Conservation (phyloP, 2,329 filamentous ascomycete species). For the Ceratocystis eucalypticola region DNA sequence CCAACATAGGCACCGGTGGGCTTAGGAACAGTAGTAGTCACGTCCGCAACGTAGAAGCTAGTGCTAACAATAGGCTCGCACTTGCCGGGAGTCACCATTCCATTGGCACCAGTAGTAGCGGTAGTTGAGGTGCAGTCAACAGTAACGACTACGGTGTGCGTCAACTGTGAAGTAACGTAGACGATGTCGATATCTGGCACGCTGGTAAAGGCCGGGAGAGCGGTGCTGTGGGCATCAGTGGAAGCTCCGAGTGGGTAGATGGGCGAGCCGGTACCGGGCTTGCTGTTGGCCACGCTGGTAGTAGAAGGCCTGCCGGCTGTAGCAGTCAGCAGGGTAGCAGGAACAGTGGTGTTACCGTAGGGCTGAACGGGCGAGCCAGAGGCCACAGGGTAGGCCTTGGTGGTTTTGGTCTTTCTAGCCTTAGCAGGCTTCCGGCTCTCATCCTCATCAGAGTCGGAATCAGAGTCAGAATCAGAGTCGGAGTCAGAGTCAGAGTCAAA, state of each 20-base stretch:
- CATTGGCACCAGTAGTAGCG: not conserved
- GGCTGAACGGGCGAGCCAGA: not conserved
- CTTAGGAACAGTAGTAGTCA: not conserved
- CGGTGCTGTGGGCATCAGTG: not conserved
- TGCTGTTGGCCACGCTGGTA: not conserved
- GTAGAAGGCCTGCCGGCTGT: not conserved
- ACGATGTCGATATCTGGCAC: not conserved
- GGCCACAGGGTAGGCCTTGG: not conserved
- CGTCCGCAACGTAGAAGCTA: not conserved
- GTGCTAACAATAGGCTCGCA: not conserved
- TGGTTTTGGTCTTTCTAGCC: not conserved
- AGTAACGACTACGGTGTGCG: conserved; percentile 2
- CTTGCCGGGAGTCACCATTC: not conserved
- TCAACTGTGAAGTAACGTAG: not conserved
- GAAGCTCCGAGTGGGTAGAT: not conserved
- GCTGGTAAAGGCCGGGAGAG: not conserved
- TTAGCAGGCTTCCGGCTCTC: not conserved
- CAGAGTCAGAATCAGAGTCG: not conserved
- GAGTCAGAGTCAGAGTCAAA: not conserved
- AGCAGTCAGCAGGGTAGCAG: not conserved
- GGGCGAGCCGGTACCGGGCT: no score
- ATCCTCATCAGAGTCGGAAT: not conserved
- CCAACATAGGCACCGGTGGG: not conserved
- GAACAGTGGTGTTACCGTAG: not conserved
- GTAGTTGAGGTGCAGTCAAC: conserved; percentile 10